These are phyloP conservation scores for Physcomitrium patens DNA, from an alignment of 225 moss, liverwort and hornwort species.

Conservation along the genomic window DNA sequence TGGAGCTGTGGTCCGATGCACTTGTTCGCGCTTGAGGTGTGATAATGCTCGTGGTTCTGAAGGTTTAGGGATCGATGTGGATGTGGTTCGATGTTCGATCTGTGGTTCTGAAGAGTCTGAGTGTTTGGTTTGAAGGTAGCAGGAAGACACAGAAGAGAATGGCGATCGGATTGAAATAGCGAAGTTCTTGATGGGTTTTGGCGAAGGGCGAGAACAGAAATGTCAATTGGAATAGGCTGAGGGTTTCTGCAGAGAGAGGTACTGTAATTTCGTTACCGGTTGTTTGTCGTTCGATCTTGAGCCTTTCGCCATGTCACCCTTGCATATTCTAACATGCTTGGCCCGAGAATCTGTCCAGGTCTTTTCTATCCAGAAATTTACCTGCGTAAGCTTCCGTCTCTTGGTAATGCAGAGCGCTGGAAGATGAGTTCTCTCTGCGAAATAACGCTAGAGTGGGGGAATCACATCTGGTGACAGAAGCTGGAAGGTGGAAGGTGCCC, in stretches of 20 bases:
- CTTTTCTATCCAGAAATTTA: neutral
- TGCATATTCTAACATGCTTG: neutral
- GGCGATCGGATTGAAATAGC: neutral
- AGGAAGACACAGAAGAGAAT: neutral
- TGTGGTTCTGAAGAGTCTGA: no score
- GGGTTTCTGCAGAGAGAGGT: neutral
- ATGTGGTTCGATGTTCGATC: no score
- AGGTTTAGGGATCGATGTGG: no score
- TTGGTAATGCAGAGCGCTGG: slow-evolving; percentile 1
- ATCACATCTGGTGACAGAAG: neutral
- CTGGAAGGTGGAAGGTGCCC: slow-evolving; percentile 7
- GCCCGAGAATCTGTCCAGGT: neutral
- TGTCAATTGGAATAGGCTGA: neutral
- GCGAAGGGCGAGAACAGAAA: neutral
- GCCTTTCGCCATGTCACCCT: no score
- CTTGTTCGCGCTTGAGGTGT: no score
- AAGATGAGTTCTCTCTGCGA: slow-evolving; percentile 9
- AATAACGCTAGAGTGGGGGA: neutral
- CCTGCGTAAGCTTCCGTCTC: neutral
- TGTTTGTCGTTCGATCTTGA: no score
- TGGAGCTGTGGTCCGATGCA: neutral
- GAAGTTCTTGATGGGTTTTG: neutral
- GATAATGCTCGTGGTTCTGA: slow-evolving; percentile 5
- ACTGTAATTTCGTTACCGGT: no score
- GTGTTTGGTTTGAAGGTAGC: neutral